A percentile compares a stretch with the other conserved stretches of the same genome.
Conservation (phyloP, 202 grass and related monocot genomes). For the Miscanthus sacchariflorus region DNA sequence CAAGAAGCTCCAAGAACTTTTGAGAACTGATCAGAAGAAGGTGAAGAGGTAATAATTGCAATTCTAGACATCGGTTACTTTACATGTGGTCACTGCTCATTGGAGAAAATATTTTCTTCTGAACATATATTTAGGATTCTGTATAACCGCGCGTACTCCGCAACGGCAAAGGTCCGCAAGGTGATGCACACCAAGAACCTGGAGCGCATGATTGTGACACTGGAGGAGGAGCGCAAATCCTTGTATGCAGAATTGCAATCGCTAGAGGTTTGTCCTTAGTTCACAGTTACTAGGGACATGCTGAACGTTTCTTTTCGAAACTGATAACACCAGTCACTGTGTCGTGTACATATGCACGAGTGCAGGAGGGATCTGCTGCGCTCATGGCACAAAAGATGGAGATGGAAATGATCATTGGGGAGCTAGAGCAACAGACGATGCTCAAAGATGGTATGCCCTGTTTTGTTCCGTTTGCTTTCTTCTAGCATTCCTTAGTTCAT, state of each 20-base stretch:
- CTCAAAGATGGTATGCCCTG: not conserved
- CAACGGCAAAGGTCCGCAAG: not conserved
- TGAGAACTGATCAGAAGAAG: not conserved
- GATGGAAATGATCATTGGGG: not conserved
- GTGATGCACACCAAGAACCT: not conserved
- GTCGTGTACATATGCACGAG: not conserved
- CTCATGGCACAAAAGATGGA: not conserved
- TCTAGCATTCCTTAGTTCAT: not conserved
- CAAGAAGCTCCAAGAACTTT: not conserved
- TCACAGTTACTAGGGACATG: not conserved
- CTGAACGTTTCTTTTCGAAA: not conserved
- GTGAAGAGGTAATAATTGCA: constrained; percentile 3
- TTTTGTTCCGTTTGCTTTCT: not conserved
- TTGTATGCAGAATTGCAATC: not conserved
- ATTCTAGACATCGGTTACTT: not conserved
- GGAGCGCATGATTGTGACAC: not conserved
- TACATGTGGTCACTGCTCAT: not conserved
- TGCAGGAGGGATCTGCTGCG: not conserved
- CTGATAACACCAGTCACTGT: not conserved
- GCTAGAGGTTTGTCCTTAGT: not conserved
- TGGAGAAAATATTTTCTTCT: too few species aligned
- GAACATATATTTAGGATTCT: not conserved
- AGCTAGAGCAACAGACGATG: not conserved
- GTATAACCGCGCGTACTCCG: not conserved
- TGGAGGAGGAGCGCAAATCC: too few species aligned